Conservation (phyloP, 2,329 filamentous ascomycete genomes). For the Pseudocercospora cruenta region DNA sequence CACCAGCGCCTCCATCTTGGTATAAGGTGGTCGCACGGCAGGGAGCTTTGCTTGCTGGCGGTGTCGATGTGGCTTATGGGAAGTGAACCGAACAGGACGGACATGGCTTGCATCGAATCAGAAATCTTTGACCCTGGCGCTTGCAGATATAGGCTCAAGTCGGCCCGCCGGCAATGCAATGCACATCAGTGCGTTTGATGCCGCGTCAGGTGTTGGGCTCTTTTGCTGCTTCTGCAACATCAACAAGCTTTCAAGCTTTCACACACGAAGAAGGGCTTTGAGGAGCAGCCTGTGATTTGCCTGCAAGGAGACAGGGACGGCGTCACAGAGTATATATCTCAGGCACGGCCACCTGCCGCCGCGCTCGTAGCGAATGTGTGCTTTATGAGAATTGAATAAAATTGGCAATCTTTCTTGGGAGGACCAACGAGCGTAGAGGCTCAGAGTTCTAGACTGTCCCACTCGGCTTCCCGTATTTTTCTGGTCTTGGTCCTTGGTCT, state of each 20-base stretch:
- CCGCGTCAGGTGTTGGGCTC: not conserved
- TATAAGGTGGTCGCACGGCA: not conserved
- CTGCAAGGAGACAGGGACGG: not conserved
- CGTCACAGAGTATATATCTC: not conserved
- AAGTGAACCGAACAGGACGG: not conserved
- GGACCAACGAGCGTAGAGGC: too few relatives aligned
- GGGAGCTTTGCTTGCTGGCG: not conserved
- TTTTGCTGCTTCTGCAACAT: not conserved
- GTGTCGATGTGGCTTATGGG: not conserved
- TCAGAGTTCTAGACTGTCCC: not conserved
- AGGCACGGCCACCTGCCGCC: not conserved
- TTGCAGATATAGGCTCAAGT: not conserved
- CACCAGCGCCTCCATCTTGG: not conserved
- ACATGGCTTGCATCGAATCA: slow-evolving; percentile 1
- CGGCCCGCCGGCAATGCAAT: slow-evolving; percentile 1
- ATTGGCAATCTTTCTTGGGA: too few relatives aligned
- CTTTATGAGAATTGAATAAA: too few relatives aligned
- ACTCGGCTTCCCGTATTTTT: not conserved
- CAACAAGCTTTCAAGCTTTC: not conserved
- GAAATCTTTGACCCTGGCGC: not conserved
- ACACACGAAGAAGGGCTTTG: too few relatives aligned
- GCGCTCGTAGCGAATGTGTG: not conserved
- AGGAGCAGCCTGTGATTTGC: not conserved
- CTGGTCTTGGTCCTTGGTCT: not conserved
- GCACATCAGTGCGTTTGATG: not conserved